phyloP scores from a whole-genome alignment of 768 basidiomycete species.

The Naganishia vishniacii region DNA sequence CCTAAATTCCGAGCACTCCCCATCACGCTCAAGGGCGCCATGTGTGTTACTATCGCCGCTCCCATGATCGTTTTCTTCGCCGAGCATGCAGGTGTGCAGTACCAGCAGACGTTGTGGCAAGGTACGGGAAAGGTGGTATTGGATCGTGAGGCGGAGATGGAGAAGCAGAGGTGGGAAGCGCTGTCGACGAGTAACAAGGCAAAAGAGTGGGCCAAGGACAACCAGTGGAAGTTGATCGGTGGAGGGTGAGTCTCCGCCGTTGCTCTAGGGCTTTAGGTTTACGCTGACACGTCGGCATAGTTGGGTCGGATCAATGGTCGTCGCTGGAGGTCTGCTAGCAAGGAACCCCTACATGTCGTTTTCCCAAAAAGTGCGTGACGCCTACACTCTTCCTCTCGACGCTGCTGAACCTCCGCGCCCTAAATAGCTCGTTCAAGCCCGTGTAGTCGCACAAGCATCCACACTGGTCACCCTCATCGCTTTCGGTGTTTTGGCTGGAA shows the following conservation, averaged over 20 bases:
- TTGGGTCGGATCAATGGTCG: conserved; percentile 43
- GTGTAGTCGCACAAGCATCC: conserved; percentile 47
- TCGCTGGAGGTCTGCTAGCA: conserved; percentile 39
- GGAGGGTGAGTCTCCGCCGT: conserved; percentile 35
- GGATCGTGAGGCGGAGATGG: conserved; percentile 30
- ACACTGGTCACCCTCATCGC: conserved; percentile 42
- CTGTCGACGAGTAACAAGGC: conserved; percentile 34
- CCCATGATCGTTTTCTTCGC: conserved; percentile 39
- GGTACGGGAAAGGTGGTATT: conserved; percentile 40
- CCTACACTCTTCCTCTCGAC: neutral
- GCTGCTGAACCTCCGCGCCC: neutral
- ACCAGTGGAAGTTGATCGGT: conserved; percentile 43
- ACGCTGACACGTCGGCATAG: conserved; percentile 22
- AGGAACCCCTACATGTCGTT: conserved; percentile 39
- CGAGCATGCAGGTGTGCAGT: conserved; percentile 45
- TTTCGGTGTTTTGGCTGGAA: conserved; percentile 39
- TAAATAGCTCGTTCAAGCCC: conserved; percentile 47
- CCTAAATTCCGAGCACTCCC: conserved; percentile 37
- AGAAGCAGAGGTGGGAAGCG: conserved; percentile 35
- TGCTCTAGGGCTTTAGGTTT: neutral
- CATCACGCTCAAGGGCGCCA: conserved; percentile 40
- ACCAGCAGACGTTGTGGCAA: conserved; percentile 36
- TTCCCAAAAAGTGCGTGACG: conserved; percentile 41
- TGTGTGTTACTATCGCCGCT: conserved; percentile 35
- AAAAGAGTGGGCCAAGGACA: conserved; percentile 39